Evolutionary conservation across 139 green algal genomes (phyloP).

Genomic region (Zygnema circumcarinatum): DNA sequence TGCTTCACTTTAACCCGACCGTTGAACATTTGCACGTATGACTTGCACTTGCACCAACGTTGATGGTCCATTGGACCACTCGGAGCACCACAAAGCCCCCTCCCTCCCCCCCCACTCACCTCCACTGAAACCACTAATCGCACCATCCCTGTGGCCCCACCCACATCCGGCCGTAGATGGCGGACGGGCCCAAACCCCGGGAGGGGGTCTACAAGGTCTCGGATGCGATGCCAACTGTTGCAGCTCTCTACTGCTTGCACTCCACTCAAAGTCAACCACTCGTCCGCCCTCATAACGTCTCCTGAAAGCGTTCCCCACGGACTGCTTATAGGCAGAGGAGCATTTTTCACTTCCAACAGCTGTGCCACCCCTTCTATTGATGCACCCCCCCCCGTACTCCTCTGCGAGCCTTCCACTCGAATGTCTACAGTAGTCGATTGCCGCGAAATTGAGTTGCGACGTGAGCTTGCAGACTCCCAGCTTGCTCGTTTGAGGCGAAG

Average conservation of each 20-base stretch:
- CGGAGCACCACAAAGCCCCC: no score
- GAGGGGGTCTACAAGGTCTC: background rate
- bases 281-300: background rate
- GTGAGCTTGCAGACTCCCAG: background rate
- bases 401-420: background rate
- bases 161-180: background rate
- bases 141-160: constrained; percentile 10
- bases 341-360: background rate
- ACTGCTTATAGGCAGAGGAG: background rate
- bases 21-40: no score
- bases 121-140: constrained; percentile 57
- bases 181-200: background rate
- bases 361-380: background rate
- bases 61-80: no score
- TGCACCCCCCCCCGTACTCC: no score
- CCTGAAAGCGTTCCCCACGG: background rate
- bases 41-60: no score
- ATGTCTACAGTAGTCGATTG: background rate
- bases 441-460: background rate
- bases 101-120: no score
- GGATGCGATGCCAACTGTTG: constrained; percentile 48
- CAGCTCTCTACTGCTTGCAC: constrained; percentile 49
- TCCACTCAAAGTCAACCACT: constrained; percentile 36
- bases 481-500: background rate
- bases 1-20: no score